These are phyloP conservation scores for Mayamaea pseudoterrestris DNA, from an alignment of 108 stramenopile genomes.

Conservation along the genomic window DNA sequence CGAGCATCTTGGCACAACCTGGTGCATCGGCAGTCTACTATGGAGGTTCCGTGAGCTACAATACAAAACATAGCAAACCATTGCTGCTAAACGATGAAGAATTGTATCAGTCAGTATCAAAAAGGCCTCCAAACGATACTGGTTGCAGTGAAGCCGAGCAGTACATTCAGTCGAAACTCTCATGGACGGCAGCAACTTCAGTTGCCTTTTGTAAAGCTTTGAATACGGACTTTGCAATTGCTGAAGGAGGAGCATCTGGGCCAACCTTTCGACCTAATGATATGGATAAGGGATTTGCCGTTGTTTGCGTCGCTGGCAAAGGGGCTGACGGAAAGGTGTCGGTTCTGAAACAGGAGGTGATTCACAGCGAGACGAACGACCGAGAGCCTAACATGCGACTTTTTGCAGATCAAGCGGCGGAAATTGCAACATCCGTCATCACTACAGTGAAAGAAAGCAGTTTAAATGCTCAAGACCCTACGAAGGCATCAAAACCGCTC, in stretches of 20 bases:
- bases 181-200: constrained; percentile 51
- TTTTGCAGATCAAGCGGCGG: constrained; percentile 70
- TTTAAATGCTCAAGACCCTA: too few species aligned
- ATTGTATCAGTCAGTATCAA: constrained; percentile 27
- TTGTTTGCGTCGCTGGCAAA: constrained; percentile 46
- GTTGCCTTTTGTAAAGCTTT: constrained; percentile 44
- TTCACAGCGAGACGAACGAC: constrained; percentile 38
- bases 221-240: constrained; percentile 48
- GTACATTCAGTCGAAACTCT: constrained; percentile 52
- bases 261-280: constrained; percentile 67
- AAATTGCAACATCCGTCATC: constrained; percentile 34
- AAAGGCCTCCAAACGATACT: neutral
- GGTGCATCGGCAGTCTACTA: constrained; percentile 59
- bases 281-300: constrained; percentile 57
- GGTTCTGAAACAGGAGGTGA: constrained; percentile 39
- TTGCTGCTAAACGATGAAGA: constrained; percentile 39
- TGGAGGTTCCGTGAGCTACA: constrained; percentile 72
- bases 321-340: constrained; percentile 10
- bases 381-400: constrained; percentile 64
- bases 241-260: constrained; percentile 71
- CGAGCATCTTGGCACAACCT: constrained; percentile 51
- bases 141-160: constrained; percentile 23
- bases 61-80: constrained; percentile 31
- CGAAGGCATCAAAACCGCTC: neutral
- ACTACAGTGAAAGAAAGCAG: neutral